Base-by-base conservation (phyloP, 345 rosid genomes). In the Erodium maritimum region DNA sequence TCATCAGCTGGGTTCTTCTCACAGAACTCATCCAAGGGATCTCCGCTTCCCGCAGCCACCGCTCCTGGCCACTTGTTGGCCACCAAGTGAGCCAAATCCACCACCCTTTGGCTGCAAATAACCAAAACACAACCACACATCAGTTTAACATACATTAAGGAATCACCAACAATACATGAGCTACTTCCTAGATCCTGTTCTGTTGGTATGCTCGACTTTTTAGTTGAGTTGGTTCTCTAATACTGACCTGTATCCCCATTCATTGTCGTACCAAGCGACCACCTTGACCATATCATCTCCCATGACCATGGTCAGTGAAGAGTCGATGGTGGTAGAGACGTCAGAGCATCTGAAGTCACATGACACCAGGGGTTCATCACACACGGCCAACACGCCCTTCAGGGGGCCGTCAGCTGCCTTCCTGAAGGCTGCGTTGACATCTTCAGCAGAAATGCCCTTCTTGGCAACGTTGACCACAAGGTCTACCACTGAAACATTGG, bases 251-350 rank as follows among this genome's bases (percentile, higher is more conserved):
- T 91, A 91, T 17, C 98, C 95, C 98, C 98, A 88, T 71, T 91
- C 95, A 24, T 91, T 91, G 84, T 91, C 98, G 63, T 91, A 88
- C 98, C 98, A 91, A 19, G 96, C 98, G 0, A 91, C 95, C 13
- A 91, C 98, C 85, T 91, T 91, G 20, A 91, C 82, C 96, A 91
- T 88, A 66, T 88, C 98, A 23, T 91, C 96, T 57, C 95, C 98
- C 98, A 91, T 91, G 66, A 88, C 96, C 96, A 91, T 88, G 16
- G 94, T 88, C 64, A 91, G 65, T 7, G 98, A 91, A 57, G 98
- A 84, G 70, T 88, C 98, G 46, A 91, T 86, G 70, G 95, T 86
- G 24, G 95, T 72, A 21, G 98, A 91, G 61, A 91, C 96, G 72
- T 91, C 90, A 24, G 85, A 75, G 78, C 98, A 91, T 62, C 93